Evolutionary conservation across 805 yeast species (phyloP).

Genomic region (Cyberlindnera maclurae): DNA sequence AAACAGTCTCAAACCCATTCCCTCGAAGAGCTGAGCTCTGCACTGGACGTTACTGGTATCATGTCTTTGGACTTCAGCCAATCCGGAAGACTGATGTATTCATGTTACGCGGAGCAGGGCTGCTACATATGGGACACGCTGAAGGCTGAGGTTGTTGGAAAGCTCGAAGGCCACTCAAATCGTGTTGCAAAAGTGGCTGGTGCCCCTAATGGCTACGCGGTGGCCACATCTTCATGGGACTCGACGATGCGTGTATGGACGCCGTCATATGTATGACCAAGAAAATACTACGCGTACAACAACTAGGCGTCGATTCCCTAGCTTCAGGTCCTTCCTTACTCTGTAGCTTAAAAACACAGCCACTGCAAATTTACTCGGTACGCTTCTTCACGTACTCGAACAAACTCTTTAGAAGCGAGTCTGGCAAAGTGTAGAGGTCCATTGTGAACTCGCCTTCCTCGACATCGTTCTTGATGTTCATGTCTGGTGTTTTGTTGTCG

Average conservation of each 20-base stretch:
- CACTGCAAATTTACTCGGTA: slow-evolving; percentile 21
- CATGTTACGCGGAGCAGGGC: slow-evolving; percentile 69
- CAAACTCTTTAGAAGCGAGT: slow-evolving; percentile 79
- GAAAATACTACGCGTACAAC: neutral
- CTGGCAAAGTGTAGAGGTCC: slow-evolving; percentile 92
- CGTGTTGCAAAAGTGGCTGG: slow-evolving; percentile 56
- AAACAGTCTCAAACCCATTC: slow-evolving; percentile 15
- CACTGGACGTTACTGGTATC: slow-evolving; percentile 59
- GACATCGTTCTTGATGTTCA: slow-evolving; percentile 91
- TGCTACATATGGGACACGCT: slow-evolving; percentile 75
- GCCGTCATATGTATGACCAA: slow-evolving; percentile 23
- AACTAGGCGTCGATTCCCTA: too few relatives aligned
- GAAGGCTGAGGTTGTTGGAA: slow-evolving; percentile 56
- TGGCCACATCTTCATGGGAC: slow-evolving; percentile 81
- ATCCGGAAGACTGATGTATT: slow-evolving; percentile 68
- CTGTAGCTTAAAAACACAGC: neutral
- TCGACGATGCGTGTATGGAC: slow-evolving; percentile 63
- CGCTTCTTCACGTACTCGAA: slow-evolving; percentile 91
- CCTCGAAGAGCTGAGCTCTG: slow-evolving; percentile 13
- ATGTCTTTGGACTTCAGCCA: slow-evolving; percentile 63
- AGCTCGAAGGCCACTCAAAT: slow-evolving; percentile 57
- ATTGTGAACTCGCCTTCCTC: slow-evolving; percentile 96
- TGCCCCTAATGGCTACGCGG: slow-evolving; percentile 68
- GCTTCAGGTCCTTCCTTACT: too few relatives aligned
- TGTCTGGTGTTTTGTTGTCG: slow-evolving; percentile 88